These are phyloP conservation scores for Calocybe cyanea DNA, from an alignment of 768 basidiomycete species.

Conservation along the genomic window DNA sequence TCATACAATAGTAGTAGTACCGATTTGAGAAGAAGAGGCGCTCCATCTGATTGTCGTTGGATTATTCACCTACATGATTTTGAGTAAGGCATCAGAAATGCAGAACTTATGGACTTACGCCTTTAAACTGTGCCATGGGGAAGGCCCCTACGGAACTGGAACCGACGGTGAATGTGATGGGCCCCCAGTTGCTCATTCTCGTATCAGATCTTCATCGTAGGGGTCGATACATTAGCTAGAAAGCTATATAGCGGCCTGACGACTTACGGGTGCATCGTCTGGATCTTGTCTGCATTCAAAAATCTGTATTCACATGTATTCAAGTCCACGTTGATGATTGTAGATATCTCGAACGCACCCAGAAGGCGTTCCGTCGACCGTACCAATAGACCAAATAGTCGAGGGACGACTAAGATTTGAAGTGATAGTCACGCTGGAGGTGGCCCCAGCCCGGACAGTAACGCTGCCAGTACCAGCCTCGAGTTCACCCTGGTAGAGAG, in stretches of 20 bases:
- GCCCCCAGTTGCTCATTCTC: slow-evolving; percentile 44
- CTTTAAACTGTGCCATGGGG: slow-evolving; percentile 50
- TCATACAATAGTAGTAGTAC: slow-evolving; percentile 13
- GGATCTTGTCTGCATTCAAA: slow-evolving; percentile 46
- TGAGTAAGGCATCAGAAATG: neutral
- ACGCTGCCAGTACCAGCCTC: slow-evolving; percentile 41
- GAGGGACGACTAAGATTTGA: slow-evolving; percentile 30
- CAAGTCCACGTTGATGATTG: neutral
- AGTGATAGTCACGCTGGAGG: slow-evolving; percentile 28
- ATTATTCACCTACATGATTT: slow-evolving; percentile 31
- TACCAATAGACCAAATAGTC: slow-evolving; percentile 43
- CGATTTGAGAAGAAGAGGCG: slow-evolving; percentile 39
- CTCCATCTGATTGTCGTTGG: slow-evolving; percentile 41
- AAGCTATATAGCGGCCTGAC: neutral
- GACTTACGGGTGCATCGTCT: slow-evolving; percentile 45
- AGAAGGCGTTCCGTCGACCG: slow-evolving; percentile 41
- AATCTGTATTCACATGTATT: slow-evolving; percentile 25
- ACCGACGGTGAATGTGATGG: slow-evolving; percentile 42
- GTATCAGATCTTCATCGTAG: slow-evolving; percentile 30
- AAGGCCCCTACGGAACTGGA: slow-evolving; percentile 34
- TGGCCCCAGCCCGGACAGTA: slow-evolving; percentile 36
- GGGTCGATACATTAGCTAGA: neutral
- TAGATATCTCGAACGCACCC: slow-evolving; percentile 23
- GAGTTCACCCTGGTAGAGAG: slow-evolving; percentile 43
- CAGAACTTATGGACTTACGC: slow-evolving; percentile 16